These are phyloP conservation scores for Pyrenochaeta sp. DNA, from an alignment of 2,329 filamentous ascomycete species.

Conservation along the genomic window DNA sequence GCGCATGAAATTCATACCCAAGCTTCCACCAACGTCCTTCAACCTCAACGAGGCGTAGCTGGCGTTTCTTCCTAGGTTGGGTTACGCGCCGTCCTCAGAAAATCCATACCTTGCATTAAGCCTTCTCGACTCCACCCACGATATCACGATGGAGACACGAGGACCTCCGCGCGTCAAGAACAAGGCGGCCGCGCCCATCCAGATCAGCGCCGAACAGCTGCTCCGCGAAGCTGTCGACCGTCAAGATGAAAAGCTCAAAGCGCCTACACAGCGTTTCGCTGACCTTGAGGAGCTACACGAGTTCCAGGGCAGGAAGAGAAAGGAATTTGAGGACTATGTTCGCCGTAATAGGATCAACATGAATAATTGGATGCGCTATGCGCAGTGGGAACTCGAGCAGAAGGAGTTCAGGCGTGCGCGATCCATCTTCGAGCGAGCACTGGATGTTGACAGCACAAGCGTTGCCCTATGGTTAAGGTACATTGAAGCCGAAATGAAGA, in stretches of 20 bases:
- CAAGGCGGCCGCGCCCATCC: conserved; percentile 83
- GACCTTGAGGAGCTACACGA: conserved; percentile 98
- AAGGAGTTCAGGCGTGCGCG: conserved; percentile 94
- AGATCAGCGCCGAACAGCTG: conserved; percentile 97
- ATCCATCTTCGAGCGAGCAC: conserved; percentile 91
- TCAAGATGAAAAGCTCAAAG: conserved; percentile 86
- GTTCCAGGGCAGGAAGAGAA: conserved; percentile 93
- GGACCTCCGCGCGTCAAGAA: conserved; percentile 98
- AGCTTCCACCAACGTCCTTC: conserved; percentile 12
- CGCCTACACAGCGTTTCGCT: conserved; percentile 92
- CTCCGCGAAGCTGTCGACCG: conserved; percentile 96
- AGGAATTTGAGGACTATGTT: conserved; percentile 98
- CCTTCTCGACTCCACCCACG: not conserved
- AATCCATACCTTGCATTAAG: not conserved
- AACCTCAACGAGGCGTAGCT: conserved; percentile 9
- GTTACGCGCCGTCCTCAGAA: conserved; percentile 1
- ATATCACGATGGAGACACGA: conserved; percentile 77
- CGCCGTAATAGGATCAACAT: conserved; percentile 93
- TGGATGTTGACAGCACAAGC: conserved; percentile 89
- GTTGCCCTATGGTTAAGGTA: conserved; percentile 91
- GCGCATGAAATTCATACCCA: conserved; percentile 9
- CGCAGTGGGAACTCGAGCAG: conserved; percentile 96
- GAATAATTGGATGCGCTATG: conserved; percentile 99
- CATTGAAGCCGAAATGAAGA: conserved; percentile 94
- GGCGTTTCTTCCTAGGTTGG: not conserved